Base-by-base conservation (phyloP, 108 stramenopile genomes). In the Cyclotella baltica region DNA sequence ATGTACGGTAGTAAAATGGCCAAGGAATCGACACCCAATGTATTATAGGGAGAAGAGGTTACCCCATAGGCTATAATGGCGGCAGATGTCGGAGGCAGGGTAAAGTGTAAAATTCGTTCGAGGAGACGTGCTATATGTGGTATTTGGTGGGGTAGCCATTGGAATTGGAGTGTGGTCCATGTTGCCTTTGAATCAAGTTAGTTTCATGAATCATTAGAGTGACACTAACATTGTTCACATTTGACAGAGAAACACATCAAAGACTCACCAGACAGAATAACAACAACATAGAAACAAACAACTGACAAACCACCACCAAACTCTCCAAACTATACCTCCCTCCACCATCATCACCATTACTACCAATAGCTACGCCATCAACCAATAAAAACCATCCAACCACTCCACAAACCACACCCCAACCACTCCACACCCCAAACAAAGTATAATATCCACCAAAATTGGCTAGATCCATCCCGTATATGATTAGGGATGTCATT, bases 401-500 rank as follows among this genome's bases (percentile, higher is more conserved):
- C 25, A 73, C 75, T 30, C 85, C 75, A 0, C 84, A 80, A 40
- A 93, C 20, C 2, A 81, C 62, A 30, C 83, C 47, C 40, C 83
- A 88, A 3, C 72, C 72, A 28, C 87, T 67, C 92, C 92, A 93
- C 51, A 88, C 52, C 36, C 68, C 73, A 67, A 33, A 52, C 19
- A 81, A 16, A 35, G 80, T 70, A 47, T 74, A 81, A 50, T 61
- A 69, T 2, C 79, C 80, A 40, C 90, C 85, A 28, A 77, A 47
- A 81, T 93, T 88, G 61, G 88, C 75, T 74, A 93, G 46, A 73
- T 93, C 90, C 74, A 89, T 27, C 18, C 77, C 84, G 72, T 91
- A 91, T 50, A 89, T 37, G 1, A 84, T 53, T 59, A 88, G 62
- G 20, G 61, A 68, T 29, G 83, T 34, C 62, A 80, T 83, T 13